Evolutionary conservation across 2,329 filamentous ascomycete genomes (phyloP).

Genomic region (Pleurostoma richardsiae): DNA sequence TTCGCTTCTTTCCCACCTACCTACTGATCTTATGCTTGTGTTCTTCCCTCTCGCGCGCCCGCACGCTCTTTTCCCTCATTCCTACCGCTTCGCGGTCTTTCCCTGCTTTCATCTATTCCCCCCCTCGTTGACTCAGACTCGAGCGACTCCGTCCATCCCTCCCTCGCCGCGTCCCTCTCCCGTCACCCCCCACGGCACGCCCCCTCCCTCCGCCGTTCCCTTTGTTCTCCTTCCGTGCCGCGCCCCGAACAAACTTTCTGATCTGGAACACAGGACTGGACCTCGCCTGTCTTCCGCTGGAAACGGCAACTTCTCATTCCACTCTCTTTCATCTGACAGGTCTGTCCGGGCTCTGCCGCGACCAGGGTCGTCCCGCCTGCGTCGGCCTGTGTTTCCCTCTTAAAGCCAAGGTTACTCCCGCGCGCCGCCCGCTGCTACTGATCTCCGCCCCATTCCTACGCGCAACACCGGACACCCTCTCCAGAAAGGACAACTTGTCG

Average conservation of each 20-base stretch:
- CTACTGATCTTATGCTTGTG: neutral
- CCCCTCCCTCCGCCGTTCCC: neutral
- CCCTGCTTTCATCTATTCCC: neutral
- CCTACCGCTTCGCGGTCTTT: neutral
- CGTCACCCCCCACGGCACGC: neutral
- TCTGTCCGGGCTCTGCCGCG: neutral
- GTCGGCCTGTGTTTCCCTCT: neutral
- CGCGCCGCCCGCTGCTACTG: neutral
- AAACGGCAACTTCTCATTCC: no score
- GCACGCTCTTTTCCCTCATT: neutral
- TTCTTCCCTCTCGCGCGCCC: neutral
- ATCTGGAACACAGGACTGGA: no score
- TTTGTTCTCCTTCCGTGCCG: no score
- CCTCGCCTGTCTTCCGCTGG: no score
- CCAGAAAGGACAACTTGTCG: neutral
- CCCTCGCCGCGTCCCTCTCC: neutral
- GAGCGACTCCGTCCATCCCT: neutral
- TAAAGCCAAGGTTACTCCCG: slow-evolving; percentile 7
- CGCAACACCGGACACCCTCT: neutral
- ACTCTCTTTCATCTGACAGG: neutral
- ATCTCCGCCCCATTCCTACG: neutral
- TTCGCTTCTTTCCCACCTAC: neutral
- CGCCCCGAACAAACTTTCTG: no score
- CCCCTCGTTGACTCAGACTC: neutral
- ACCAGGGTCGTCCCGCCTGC: neutral